Conservation (phyloP, 345 rosid species). For the Salix caprea region DNA sequence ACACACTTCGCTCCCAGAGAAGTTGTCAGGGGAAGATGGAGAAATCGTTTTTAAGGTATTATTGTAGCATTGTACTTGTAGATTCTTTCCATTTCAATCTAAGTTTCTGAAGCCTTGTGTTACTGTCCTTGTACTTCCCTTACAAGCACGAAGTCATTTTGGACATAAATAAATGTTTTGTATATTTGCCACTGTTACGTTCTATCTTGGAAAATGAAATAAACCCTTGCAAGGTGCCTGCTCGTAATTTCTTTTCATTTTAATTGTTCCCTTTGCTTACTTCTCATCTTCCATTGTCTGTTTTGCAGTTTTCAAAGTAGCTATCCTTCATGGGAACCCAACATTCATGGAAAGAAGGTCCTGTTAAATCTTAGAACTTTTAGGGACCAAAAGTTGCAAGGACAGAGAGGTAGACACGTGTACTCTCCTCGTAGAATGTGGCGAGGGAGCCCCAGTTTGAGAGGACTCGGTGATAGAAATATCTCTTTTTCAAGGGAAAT, state of each 20-base stretch:
- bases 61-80: background rate
- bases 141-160: background rate
- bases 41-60: constrained; percentile 94
- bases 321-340: constrained; percentile 89
- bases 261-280: background rate
- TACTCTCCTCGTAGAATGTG: constrained; percentile 42
- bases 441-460: constrained; percentile 41
- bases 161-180: background rate
- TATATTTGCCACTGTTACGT: background rate
- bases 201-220: background rate
- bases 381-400: constrained; percentile 66
- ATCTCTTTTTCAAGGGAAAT: constrained; percentile 45
- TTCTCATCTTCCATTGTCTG: background rate
- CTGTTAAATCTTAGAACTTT: constrained; percentile 67
- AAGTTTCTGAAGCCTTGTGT: background rate
- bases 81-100: background rate
- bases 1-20: constrained; percentile 47
- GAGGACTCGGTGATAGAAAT: constrained; percentile 43
- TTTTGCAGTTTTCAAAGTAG: constrained; percentile 80
- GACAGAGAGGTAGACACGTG: constrained; percentile 37
- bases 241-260: background rate
- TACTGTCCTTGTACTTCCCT: background rate
- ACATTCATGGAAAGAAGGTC: constrained; percentile 73
- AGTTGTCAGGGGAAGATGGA: constrained; percentile 99
- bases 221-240: background rate